Percentiles rank a stretch among this genome's conserved stretches.
Conservation (phyloP, 2,329 filamentous ascomycete species). For the Sporothrix protearum region DNA sequence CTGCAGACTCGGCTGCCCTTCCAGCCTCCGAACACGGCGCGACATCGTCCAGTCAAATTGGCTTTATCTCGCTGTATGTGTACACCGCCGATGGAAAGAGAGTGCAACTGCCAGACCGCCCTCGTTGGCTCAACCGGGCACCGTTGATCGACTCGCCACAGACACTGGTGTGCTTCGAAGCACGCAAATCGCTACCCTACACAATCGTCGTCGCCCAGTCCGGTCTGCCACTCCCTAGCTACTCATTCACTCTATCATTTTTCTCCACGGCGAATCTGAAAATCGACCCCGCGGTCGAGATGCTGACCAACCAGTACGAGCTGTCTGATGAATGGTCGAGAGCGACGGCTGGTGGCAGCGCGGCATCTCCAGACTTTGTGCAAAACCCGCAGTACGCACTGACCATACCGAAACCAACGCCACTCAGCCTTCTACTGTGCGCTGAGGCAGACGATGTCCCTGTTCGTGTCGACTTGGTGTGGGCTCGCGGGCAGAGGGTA, state of each 20-base stretch:
- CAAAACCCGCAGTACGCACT: constrained; percentile 84
- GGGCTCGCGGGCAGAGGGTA: constrained; percentile 64
- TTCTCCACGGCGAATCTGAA: constrained; percentile 64
- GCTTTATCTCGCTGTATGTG: constrained; percentile 84
- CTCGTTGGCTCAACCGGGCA: constrained; percentile 60
- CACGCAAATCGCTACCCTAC: constrained; percentile 42
- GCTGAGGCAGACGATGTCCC: constrained; percentile 64
- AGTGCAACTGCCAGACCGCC: constrained; percentile 65
- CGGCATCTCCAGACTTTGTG: constrained; percentile 71
- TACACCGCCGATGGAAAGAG: constrained; percentile 65
- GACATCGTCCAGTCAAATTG: constrained; percentile 37
- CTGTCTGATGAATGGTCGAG: constrained; percentile 68
- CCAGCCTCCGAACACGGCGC: background rate
- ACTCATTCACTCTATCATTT: constrained; percentile 83
- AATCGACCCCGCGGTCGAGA: constrained; percentile 59
- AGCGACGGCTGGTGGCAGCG: constrained; percentile 79
- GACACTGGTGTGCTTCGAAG: constrained; percentile 73
- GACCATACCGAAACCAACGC: constrained; percentile 51
- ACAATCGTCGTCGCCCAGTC: constrained; percentile 64
- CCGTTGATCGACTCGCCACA: constrained; percentile 95
- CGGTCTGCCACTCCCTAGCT: constrained; percentile 65
- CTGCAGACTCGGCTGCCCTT: background rate
- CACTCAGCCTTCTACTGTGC: constrained; percentile 71
- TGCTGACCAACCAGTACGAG: constrained; percentile 57
- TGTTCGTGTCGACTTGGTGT: constrained; percentile 80